phyloP scores from a whole-genome alignment of 371 early-diverging fungal species.

The Capillidium heterosporum region DNA sequence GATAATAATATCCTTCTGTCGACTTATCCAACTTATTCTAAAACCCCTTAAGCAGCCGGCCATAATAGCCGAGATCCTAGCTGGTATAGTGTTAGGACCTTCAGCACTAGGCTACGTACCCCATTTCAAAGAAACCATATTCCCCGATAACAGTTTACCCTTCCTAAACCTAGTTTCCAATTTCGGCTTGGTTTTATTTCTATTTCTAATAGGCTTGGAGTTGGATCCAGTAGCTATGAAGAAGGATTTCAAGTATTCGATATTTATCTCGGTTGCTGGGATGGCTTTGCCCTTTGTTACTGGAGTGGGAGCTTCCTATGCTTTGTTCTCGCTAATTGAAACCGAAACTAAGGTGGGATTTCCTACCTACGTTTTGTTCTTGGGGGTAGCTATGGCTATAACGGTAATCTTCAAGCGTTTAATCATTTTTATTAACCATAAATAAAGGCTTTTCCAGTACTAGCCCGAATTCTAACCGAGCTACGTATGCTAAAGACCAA shows the following conservation, averaged over 20 bases:
- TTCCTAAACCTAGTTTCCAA: constrained; percentile 60
- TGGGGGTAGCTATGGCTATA: constrained; percentile 78
- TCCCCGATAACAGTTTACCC: constrained; percentile 35
- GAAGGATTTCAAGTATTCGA: constrained; percentile 19
- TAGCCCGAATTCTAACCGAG: constrained; percentile 83
- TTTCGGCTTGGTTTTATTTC: constrained; percentile 72
- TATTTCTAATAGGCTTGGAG: constrained; percentile 77
- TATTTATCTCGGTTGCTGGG: constrained; percentile 41
- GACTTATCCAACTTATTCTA: constrained; percentile 34
- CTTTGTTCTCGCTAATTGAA: constrained; percentile 32
- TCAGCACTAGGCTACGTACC: constrained; percentile 54
- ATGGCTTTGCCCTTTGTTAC: constrained; percentile 57
- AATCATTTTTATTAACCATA: constrained; percentile 8
- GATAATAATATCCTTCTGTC: constrained; percentile 43
- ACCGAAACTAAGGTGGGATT: constrained; percentile 17
- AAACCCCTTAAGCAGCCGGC: constrained; percentile 39
- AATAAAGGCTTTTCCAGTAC: constrained; percentile 63
- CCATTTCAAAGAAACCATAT: constrained; percentile 31
- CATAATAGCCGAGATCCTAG: constrained; percentile 61
- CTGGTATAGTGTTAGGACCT: constrained; percentile 58
- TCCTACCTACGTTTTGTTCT: constrained; percentile 50
- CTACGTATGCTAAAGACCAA: constrained; percentile 53
- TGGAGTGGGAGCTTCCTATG: constrained; percentile 46
- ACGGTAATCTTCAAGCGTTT: constrained; percentile 21
- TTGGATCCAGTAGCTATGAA: constrained; percentile 35